Base-by-base conservation (phyloP, 495 filamentous ascomycete genomes). In the Margaritispora aquatica region DNA sequence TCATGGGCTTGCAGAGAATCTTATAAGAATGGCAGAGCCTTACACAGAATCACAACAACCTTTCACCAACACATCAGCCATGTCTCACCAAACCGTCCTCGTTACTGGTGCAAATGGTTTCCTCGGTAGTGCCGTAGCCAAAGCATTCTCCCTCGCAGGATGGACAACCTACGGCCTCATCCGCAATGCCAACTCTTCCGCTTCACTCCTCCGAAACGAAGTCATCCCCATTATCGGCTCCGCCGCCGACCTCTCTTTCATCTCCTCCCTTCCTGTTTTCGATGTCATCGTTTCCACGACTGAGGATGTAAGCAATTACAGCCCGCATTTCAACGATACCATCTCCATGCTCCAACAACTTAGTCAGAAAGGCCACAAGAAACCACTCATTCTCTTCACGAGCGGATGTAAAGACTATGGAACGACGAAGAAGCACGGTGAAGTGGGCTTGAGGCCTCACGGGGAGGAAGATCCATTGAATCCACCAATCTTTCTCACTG, bases 381-480 rank as follows among this genome's bases (percentile, higher is more conserved):
- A 62, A 21, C 72, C 73, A 1, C 54, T 78, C 9, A 70, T 78
- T 8, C 53, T 78, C 1, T 63, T 67, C 46, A 74, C 67, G 19
- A 72, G 69, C 11, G 75, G 75, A 0, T 74, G 73, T 59, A 77
- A 78, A 48, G 74, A 78, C 60, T 78, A 78, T 63, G 74, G 74
- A 1, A 68, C 57, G 20, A 74, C 68, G 1, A 58, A 54, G 0
- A 53, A 68, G 0, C 67, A 74, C 49, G 71, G 71, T 4, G 57
- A 63, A 0, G 44, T 62, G 0, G 65, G 51, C 1, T 63, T 76
- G 1, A 55, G 55, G 53, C 69, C 73, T 11, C 74, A 75, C 34
- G 71, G 67, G 1, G 74, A 78, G 56, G 58, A 63, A 0, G 70
- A 67, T 7, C 73, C 72, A 0, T 53, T 76, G 15, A 60, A 65